Conservation (phyloP, 345 rosid genomes). For the Ailanthus altissimus region DNA sequence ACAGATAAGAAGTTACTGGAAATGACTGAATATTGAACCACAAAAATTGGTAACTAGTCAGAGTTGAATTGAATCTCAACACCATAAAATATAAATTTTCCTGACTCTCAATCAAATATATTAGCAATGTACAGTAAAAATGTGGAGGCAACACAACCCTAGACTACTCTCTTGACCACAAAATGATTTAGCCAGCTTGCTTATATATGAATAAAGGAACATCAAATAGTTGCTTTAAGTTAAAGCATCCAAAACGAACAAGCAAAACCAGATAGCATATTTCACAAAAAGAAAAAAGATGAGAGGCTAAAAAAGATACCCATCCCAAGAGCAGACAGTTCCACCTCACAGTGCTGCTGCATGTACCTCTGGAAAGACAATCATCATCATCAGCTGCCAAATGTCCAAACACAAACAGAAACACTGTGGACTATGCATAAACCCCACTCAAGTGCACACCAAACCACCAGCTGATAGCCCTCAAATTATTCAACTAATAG, state of each 20-base stretch:
- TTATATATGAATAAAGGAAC: not conserved
- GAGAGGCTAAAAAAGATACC: slow-evolving; percentile 34
- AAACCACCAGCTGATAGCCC: not conserved
- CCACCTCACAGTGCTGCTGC: slow-evolving; percentile 68
- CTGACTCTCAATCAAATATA: not conserved
- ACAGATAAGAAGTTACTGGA: not conserved
- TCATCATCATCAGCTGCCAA: slow-evolving; percentile 7
- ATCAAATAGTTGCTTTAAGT: not conserved
- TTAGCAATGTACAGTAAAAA: not conserved
- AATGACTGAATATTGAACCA: not conserved
- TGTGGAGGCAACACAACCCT: not conserved
- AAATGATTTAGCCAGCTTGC: not conserved
- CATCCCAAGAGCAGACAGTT: slow-evolving; percentile 82
- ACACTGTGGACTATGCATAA: not conserved
- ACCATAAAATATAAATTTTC: not conserved
- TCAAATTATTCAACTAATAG: not conserved
- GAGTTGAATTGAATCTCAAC: not conserved
- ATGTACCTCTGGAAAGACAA: slow-evolving; percentile 64
- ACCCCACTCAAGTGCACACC: not conserved
- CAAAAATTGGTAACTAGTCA: not conserved
- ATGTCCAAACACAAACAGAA: not conserved
- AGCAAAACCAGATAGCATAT: not conserved
- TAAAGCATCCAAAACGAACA: not conserved
- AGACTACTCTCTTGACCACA: no score
- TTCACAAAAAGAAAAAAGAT: not conserved